phyloP scores from a whole-genome alignment of 148 eudicot genomes.

The Vaccinium myrtillus region DNA sequence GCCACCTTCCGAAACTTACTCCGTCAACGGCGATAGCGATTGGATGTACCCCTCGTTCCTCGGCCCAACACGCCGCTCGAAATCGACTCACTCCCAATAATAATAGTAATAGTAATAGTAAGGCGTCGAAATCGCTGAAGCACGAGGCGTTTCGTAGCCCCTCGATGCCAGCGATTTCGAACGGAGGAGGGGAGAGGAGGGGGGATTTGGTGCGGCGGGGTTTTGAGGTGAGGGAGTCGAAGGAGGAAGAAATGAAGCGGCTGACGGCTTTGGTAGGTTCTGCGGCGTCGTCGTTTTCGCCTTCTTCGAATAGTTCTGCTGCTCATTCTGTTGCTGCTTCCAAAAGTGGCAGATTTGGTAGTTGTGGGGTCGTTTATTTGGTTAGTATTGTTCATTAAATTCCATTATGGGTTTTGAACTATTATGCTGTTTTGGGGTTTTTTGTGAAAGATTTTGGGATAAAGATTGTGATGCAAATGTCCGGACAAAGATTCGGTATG shows the following conservation, averaged over 20 bases:
- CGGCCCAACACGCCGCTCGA: slow-evolving; percentile 44
- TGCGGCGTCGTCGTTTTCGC: slow-evolving; percentile 12
- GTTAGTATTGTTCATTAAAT: slow-evolving; percentile 24
- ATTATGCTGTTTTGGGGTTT: neutral
- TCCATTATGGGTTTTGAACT: neutral
- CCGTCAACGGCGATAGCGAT: slow-evolving; percentile 39
- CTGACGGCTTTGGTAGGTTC: slow-evolving; percentile 22
- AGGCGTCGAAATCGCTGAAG: slow-evolving; percentile 29
- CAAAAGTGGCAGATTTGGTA: slow-evolving; percentile 13
- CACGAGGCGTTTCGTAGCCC: slow-evolving; percentile 19
- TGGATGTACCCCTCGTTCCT: slow-evolving; percentile 53
- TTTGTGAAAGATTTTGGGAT: neutral
- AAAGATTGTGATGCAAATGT: neutral
- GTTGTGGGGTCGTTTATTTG: slow-evolving; percentile 33
- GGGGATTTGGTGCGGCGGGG: neutral
- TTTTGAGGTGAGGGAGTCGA: slow-evolving; percentile 6
- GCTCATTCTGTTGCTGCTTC: slow-evolving; percentile 16
- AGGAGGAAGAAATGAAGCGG: slow-evolving; percentile 32
- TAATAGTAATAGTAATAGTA: neutral
- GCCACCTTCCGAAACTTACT: slow-evolving; percentile 8
- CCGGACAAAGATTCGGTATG: neutral
- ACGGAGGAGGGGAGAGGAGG: neutral
- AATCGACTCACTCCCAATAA: neutral
- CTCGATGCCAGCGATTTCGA: slow-evolving; percentile 26
- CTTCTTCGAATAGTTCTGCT: slow-evolving; percentile 6